A percentile compares a stretch with the other conserved stretches of the same genome.
Conservation (phyloP, 116 monocot species). For the Zostera marina region DNA sequence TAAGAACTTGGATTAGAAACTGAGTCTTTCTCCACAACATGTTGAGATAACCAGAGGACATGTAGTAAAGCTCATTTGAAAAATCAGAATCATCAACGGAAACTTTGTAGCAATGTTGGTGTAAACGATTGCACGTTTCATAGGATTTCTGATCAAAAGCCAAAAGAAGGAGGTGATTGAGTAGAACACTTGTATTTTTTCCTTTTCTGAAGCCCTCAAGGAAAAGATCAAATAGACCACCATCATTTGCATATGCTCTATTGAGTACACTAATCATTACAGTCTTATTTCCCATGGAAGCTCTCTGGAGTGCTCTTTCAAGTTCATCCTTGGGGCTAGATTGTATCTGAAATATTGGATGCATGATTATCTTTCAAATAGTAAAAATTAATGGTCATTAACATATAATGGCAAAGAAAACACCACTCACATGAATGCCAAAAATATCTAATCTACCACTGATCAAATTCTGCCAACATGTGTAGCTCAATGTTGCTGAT, state of each 20-base stretch:
- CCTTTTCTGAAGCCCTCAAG: constrained; percentile 27
- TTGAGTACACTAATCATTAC: constrained; percentile 46
- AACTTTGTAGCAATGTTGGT: constrained; percentile 46
- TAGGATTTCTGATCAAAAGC: constrained; percentile 37
- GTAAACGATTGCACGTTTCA: constrained; percentile 20
- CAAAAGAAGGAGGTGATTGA: constrained; percentile 41
- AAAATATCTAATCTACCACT: too few species aligned
- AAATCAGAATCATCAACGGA: constrained; percentile 20
- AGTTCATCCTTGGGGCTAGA: not conserved
- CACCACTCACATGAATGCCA: too few species aligned
- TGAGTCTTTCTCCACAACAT: constrained; percentile 58
- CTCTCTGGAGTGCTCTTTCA: constrained; percentile 9
- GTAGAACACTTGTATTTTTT: constrained; percentile 23
- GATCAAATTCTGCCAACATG: too few species aligned
- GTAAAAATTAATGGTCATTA: too few species aligned
- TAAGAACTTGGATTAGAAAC: constrained; percentile 42
- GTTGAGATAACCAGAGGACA: constrained; percentile 26
- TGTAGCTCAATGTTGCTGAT: too few species aligned
- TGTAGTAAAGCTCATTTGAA: constrained; percentile 31
- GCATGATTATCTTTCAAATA: too few species aligned
- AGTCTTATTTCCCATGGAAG: constrained; percentile 43
- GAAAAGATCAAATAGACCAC: constrained; percentile 73
- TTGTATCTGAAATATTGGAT: not conserved
- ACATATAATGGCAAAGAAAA: too few species aligned
- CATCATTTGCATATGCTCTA: constrained; percentile 32